A percentile compares a stretch with the other conserved stretches of the same genome.
Conservation (phyloP, 78 protist species). For the Ministeria vibrans region DNA sequence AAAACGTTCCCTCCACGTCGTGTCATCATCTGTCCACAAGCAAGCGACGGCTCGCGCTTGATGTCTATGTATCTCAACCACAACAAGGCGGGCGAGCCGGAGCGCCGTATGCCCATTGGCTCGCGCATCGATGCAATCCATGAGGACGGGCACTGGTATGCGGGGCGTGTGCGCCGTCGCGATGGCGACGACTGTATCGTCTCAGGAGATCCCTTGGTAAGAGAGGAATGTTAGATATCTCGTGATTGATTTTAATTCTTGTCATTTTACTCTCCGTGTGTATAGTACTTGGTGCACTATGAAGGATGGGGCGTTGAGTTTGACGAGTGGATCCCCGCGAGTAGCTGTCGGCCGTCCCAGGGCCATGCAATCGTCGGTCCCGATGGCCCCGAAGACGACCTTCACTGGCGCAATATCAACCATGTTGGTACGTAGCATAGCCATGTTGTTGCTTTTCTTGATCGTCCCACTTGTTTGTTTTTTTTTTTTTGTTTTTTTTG, state of each 20-base stretch:
- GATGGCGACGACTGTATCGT: neutral
- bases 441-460: neutral
- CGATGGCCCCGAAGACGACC: neutral
- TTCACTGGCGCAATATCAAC: neutral
- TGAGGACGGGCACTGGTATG: neutral
- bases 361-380: neutral
- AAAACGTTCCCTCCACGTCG: neutral
- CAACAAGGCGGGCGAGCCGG: neutral
- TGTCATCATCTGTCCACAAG: neutral
- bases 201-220: too few species aligned
- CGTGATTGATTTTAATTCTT: too few species aligned
- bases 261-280: neutral
- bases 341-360: neutral
- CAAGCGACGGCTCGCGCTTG: too few species aligned
- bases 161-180: neutral
- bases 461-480: neutral
- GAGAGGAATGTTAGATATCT: too few species aligned
- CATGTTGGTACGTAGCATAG: neutral
- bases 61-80: neutral
- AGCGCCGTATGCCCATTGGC: neutral
- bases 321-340: neutral
- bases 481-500: neutral
- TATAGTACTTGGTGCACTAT: neutral
- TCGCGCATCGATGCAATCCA: neutral
- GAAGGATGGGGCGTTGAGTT: neutral